Evolutionary conservation across 306 rosid species (phyloP), one percentile per base, ranked within the genome.

Genomic region (Cicer chorassanicum): DNA sequence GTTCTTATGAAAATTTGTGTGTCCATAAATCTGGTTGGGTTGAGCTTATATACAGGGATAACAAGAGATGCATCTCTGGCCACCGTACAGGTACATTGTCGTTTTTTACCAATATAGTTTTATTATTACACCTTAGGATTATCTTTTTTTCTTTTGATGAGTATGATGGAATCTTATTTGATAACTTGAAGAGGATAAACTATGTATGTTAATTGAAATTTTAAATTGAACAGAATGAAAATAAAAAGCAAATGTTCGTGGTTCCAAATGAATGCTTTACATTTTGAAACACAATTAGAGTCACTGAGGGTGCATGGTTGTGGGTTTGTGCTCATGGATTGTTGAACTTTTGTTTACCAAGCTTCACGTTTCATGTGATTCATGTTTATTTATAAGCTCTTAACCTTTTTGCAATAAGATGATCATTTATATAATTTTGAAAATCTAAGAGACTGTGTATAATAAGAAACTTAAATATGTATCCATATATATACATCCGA

Each of bases 51-150:
- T 74, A 74, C 92, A 12, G 92, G 96, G 43, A 78, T 84, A 73
- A 80, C 86, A 41, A 88, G 92, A 74, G 97, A 90, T 78, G 88
- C 95, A 81, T 70, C 96, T 67, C 87, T 94, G 45, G 97, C 99
- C 79, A 94, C 97, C 8, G 80, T 94, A 70, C 99, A 92, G 97
- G 99, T 94, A 85, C 48, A 38, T 56, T 50, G 19, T 44, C 60
- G 36, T 29, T 65, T 61, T 69, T 34, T 14, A 9, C 10, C 11
- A 7, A 41, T 76, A 38, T 66, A 36, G 5, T 29, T 29, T 48
- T 16, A 46, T 29, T 6, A n/a, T 9, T 45, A 61, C 57, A 24
- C 13, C 48, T 21, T 29, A 29, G 74, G 66, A 29, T 42, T 29
- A 5, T 49, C 15, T 40, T 51, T 55, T 34, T 12, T 12, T 5